Base-by-base conservation (phyloP, 1,284 basidiomycete species). In the Puccinia sorghi region DNA sequence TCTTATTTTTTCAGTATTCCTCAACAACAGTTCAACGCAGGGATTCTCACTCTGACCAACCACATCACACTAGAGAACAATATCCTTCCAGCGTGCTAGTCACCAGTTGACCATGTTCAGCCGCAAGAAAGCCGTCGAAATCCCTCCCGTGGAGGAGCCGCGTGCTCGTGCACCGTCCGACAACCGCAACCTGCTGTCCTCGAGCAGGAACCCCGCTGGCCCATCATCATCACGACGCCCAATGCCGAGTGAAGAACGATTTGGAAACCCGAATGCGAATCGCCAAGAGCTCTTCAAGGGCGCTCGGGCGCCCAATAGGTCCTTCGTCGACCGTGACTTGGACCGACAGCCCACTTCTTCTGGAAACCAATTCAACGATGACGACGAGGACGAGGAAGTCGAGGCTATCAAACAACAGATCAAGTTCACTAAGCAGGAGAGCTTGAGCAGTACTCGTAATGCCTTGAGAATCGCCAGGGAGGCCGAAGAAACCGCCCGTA, bases 381-480 rank as follows among this genome's bases (percentile, higher is more conserved):
- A 76, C 27, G 73, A 76, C n/a, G 73, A 76, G 43, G 73, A 76
- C n/a, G 63, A 76, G 41, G 73, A 76, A 54, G 66, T 71, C 6
- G 96, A 99, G 86, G 94, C 91, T 17, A 96, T 99, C 86, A 98
- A 97, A 86, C 90, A 93, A 84, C 90, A 95, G 86, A 94, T 93
- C 82, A 89, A 91, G 75, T 93, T 89, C 83, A 86, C 93, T 81
- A 99, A 99, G 86, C 94, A 97, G 85, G 96, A 99, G 83, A 92
- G 90, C 84, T 90, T 97, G 67, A 91, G 90, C 79, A 92, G 92
- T 32, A 93, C 94, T 0, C 88, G 95, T 82, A 98, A 99, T 85
- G 95, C 96, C 3, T 88, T 99, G 69, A 89, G 94, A 70, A 88
- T 98, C 84, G 96, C 95, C 27, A 88, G 92, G 17, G 94, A 99